Percentiles rank a stretch among this genome's conserved stretches.
phyloP scores from a whole-genome alignment of 2,329 filamentous ascomycete species.

The Metarhizium humberi region DNA sequence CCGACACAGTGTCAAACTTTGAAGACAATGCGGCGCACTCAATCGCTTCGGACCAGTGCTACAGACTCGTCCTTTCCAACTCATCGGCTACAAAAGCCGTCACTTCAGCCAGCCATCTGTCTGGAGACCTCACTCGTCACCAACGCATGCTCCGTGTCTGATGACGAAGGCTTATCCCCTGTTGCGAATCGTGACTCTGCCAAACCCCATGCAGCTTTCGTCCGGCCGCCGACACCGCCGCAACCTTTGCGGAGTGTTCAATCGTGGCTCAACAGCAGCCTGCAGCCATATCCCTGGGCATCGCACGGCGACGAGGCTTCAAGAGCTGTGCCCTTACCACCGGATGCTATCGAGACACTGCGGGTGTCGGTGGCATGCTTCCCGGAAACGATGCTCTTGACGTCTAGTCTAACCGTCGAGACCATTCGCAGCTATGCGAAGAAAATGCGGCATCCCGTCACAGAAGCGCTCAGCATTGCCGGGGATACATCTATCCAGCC shows the following conservation, averaged over 20 bases:
- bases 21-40: neutral
- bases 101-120: neutral
- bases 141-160: conserved; percentile 2
- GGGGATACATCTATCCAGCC: conserved; percentile 9
- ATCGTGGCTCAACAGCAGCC: conserved; percentile 24
- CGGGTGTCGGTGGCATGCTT: conserved; percentile 46
- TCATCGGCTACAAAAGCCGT: neutral
- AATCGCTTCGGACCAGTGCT: neutral
- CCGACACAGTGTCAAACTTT: neutral
- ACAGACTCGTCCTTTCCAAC: neutral
- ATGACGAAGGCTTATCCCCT: conserved; percentile 7
- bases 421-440: conserved; percentile 47
- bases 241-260: conserved; percentile 26
- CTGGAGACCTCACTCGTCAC: conserved; percentile 7
- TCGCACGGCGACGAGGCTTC: conserved; percentile 25
- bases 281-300: conserved; percentile 19
- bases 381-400: conserved; percentile 49
- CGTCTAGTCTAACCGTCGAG: conserved; percentile 46
- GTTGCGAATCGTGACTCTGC: conserved; percentile 5
- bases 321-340: conserved; percentile 37
- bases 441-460: conserved; percentile 36
- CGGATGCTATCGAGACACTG: conserved; percentile 44
- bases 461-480: conserved; percentile 13
- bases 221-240: conserved; percentile 23
- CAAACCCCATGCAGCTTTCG: conserved; percentile 16